Conservation (phyloP, 2,329 filamentous ascomycete species). For the Diaporthe eres region DNA sequence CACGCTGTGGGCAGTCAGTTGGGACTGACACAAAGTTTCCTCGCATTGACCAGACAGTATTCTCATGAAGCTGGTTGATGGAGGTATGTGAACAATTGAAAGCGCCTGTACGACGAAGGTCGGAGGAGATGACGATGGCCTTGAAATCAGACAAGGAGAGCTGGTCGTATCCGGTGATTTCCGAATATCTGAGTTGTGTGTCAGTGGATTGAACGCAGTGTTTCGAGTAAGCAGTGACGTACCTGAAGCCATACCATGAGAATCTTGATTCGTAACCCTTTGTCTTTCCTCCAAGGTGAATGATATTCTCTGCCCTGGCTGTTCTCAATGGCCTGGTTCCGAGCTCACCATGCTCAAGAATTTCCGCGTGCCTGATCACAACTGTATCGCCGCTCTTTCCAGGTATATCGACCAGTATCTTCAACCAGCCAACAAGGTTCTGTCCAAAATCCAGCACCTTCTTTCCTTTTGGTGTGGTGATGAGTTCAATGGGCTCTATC, state of each 20-base stretch:
- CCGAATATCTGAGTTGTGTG: conserved; percentile 62
- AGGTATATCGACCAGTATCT: conserved; percentile 51
- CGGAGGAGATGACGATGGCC: conserved; percentile 61
- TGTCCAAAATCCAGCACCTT: conserved; percentile 70
- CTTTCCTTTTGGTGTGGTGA: conserved; percentile 53
- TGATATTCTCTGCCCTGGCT: conserved; percentile 57
- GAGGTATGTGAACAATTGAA: conserved; percentile 66
- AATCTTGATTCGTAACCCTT: conserved; percentile 50
- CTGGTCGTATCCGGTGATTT: conserved; percentile 55
- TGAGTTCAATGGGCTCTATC: conserved; percentile 37
- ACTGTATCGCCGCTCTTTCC: conserved; percentile 57
- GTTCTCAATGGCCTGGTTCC: conserved; percentile 56
- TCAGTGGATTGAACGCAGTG: not conserved
- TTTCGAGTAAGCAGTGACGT: not conserved
- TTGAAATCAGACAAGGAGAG: conserved; percentile 43
- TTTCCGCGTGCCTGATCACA: conserved; percentile 66
- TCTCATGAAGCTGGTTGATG: conserved; percentile 68
- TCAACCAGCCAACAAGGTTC: conserved; percentile 67
- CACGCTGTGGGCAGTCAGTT: conserved; percentile 70
- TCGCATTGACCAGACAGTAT: conserved; percentile 69
- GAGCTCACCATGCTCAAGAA: conserved; percentile 64
- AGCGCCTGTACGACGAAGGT: conserved; percentile 63
- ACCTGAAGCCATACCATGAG: conserved; percentile 65
- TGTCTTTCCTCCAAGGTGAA: conserved; percentile 49
- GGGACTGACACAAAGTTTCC: conserved; percentile 71